phyloP scores from a whole-genome alignment of 495 filamentous ascomycete genomes.

The Penicillium macrosclerotiorum region DNA sequence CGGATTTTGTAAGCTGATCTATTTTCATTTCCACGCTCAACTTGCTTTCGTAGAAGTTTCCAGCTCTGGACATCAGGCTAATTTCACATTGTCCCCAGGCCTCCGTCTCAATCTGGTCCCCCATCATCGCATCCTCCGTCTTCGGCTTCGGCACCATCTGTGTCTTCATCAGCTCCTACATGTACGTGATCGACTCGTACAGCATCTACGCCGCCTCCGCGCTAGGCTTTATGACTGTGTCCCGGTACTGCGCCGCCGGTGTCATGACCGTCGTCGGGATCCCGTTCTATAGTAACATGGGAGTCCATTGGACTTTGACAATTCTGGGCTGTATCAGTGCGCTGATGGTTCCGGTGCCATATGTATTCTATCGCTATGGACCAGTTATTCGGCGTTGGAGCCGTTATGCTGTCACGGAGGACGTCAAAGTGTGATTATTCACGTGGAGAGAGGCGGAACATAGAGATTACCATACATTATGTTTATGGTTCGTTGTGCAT shows the following conservation, averaged over 20 bases:
- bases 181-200: constrained; percentile 50
- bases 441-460: too few relatives aligned
- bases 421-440: constrained; percentile 9
- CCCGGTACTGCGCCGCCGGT: constrained; percentile 43
- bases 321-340: constrained; percentile 52
- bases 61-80: too few relatives aligned
- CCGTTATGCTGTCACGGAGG: constrained; percentile 38
- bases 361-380: constrained; percentile 52
- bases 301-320: constrained; percentile 56
- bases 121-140: constrained; percentile 36
- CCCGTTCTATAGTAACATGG: constrained; percentile 51
- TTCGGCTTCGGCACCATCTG: constrained; percentile 47
- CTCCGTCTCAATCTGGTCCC: constrained; percentile 39
- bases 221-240: constrained; percentile 40
- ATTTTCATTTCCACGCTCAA: too few relatives aligned
- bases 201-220: constrained; percentile 27
- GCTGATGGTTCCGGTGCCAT: constrained; percentile 52
- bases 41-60: too few relatives aligned
- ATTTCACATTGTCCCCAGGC: constrained; percentile 21
- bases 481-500: too few relatives aligned
- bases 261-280: constrained; percentile 39
- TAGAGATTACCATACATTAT: too few relatives aligned
- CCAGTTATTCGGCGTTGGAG: constrained; percentile 43
- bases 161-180: constrained; percentile 43
- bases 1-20: constrained; percentile 38